These are phyloP conservation scores for Epicoccum nigrum DNA, from an alignment of 2,329 filamentous ascomycete genomes.

Conservation along the genomic window DNA sequence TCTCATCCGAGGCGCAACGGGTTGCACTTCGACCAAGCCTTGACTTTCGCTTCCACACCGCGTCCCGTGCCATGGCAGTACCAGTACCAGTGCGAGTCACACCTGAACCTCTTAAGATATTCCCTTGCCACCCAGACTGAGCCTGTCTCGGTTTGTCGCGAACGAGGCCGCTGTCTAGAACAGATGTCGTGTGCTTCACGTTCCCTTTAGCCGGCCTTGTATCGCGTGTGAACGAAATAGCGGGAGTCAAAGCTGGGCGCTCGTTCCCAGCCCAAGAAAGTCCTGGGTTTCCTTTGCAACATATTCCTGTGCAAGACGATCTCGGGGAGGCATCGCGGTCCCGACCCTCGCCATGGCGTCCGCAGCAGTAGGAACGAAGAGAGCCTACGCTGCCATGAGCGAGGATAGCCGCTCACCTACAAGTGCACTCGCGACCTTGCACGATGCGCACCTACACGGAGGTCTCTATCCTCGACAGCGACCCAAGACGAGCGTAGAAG, in stretches of 20 bases:
- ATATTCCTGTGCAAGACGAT: background rate
- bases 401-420: conserved; percentile 20
- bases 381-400: conserved; percentile 34
- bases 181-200: conserved; percentile 6
- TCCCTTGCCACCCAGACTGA: conserved; percentile 5
- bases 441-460: conserved; percentile 7
- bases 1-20: conserved; percentile 15
- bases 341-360: conserved; percentile 31
- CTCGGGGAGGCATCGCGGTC: background rate
- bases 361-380: conserved; percentile 36
- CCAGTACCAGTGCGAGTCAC: conserved; percentile 1
- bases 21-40: conserved; percentile 8
- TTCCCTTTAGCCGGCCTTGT: conserved; percentile 11
- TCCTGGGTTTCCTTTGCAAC: background rate
- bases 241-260: background rate
- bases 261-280: background rate
- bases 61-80: conserved; percentile 11
- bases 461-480: conserved; percentile 8
- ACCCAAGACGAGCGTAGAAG: conserved; percentile 6
- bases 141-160: background rate
- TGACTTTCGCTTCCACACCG: conserved; percentile 5
- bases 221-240: conserved; percentile 12
- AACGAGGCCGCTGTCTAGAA: background rate
- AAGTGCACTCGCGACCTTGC: conserved; percentile 4
- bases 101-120: background rate